These are phyloP conservation scores for Aspergillus neotritici DNA, from an alignment of 2,329 filamentous ascomycete species.

Conservation along the genomic window DNA sequence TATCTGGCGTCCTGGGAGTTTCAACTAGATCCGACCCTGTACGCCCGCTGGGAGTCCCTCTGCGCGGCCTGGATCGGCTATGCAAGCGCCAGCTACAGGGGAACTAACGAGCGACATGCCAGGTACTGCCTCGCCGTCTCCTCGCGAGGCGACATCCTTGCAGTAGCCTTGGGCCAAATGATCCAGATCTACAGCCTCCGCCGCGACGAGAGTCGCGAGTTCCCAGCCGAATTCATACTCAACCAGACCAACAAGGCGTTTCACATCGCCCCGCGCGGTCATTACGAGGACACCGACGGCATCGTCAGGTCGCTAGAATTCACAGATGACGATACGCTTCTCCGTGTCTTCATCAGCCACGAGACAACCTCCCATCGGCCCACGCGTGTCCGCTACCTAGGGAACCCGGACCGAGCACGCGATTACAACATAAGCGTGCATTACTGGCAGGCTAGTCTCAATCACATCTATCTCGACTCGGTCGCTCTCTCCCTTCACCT, in stretches of 20 bases:
- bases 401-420: slow-evolving; percentile 4
- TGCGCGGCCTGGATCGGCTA: slow-evolving; percentile 10
- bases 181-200: slow-evolving; percentile 18
- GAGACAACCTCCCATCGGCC: slow-evolving; percentile 14
- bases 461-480: slow-evolving; percentile 18
- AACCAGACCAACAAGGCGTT: slow-evolving; percentile 7
- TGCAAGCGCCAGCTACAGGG: slow-evolving; percentile 2
- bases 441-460: slow-evolving; percentile 17
- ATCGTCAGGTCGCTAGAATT: slow-evolving; percentile 17
- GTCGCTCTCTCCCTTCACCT: slow-evolving; percentile 12
- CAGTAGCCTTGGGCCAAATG: slow-evolving; percentile 14
- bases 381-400: slow-evolving; percentile 18
- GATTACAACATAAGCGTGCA: background rate
- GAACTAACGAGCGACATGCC: slow-evolving; percentile 11
- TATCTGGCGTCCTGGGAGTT: slow-evolving; percentile 4
- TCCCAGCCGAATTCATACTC: slow-evolving; percentile 13
- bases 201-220: background rate
- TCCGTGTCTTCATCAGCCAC: slow-evolving; percentile 14
- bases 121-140: slow-evolving; percentile 16
- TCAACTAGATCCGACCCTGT: slow-evolving; percentile 10
- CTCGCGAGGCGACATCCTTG: slow-evolving; percentile 10
- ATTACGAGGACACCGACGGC: slow-evolving; percentile 17
- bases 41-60: slow-evolving; percentile 16
- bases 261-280: background rate
- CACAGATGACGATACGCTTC: slow-evolving; percentile 14